phyloP scores from a whole-genome alignment of 331 rosid genomes.

The Quercus lobata region DNA sequence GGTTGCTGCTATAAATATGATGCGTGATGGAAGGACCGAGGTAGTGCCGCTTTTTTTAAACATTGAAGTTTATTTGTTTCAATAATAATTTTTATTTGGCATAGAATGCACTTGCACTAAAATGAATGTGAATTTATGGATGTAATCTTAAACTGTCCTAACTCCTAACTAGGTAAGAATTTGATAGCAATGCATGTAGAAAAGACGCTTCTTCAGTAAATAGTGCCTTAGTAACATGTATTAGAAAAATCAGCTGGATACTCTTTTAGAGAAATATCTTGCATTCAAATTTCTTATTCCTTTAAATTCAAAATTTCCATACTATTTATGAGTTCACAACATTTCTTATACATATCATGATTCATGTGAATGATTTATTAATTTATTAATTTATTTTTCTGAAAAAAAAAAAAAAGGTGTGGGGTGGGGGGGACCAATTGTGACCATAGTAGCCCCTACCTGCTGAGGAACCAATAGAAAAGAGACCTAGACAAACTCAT shows the following conservation, averaged over 20 bases:
- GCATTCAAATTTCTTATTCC: neutral
- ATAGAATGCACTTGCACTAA: neutral
- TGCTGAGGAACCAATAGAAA: too few relatives aligned
- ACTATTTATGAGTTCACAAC: neutral
- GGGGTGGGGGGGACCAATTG: too few relatives aligned
- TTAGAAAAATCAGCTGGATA: neutral
- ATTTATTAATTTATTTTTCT: too few relatives aligned
- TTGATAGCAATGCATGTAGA: neutral
- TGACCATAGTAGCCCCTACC: too few relatives aligned
- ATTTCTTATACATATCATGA: neutral
- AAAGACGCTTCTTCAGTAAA: neutral
- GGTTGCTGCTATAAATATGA: conserved; percentile 98
- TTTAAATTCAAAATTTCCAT: neutral
- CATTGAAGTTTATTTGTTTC: neutral
- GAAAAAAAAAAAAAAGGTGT: too few relatives aligned
- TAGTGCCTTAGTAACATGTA: neutral
- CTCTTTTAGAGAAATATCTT: neutral
- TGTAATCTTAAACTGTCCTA: neutral
- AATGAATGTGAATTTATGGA: neutral
- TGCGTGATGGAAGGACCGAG: conserved; percentile 92
- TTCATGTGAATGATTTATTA: neutral
- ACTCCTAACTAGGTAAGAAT: neutral
- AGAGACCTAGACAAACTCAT: too few relatives aligned
- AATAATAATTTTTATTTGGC: neutral
- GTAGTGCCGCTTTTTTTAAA: conserved; percentile 29